Percentiles rank a stretch among this genome's conserved stretches.
These are phyloP conservation scores for Olyra latifolia DNA, from an alignment of 176 grass and related monocot genomes.

Conservation along the genomic window DNA sequence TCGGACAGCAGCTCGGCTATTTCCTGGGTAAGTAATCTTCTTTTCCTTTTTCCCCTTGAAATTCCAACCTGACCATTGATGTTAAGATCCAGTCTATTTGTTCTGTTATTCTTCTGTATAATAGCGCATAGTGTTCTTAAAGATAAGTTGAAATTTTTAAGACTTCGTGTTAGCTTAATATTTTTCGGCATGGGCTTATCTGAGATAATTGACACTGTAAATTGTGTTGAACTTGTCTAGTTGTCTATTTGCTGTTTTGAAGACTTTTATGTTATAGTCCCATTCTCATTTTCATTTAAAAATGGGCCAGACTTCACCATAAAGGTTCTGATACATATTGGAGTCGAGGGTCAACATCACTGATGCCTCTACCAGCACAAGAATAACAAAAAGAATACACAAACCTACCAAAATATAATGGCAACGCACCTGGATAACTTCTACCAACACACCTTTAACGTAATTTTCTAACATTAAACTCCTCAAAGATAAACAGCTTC, in stretches of 20 bases:
- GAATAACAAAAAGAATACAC: background rate
- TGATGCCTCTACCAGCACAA: background rate
- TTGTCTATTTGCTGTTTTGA: background rate
- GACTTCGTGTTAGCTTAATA: background rate
- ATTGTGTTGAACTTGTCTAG: slow-evolving; percentile 9
- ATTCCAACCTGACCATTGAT: slow-evolving; percentile 3
- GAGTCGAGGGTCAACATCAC: background rate
- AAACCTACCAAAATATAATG: background rate
- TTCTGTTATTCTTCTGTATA: slow-evolving; percentile 16
- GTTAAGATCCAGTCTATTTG: background rate
- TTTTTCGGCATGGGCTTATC: slow-evolving; percentile 2
- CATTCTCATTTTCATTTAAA: background rate
- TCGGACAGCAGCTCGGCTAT: slow-evolving; percentile 86
- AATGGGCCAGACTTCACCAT: background rate
- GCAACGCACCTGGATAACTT: background rate
- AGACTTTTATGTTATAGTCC: background rate
- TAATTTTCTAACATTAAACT: background rate
- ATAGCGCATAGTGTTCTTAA: background rate
- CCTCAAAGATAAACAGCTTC: background rate
- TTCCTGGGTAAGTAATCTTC: slow-evolving; percentile 76
- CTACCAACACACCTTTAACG: background rate
- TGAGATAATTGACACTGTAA: slow-evolving; percentile 3
- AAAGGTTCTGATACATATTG: background rate
- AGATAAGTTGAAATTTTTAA: background rate
- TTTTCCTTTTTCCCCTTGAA: slow-evolving; percentile 12